These are phyloP conservation scores for Bromus sterilis DNA, from an alignment of 176 grass and related monocot genomes.

Conservation along the genomic window DNA sequence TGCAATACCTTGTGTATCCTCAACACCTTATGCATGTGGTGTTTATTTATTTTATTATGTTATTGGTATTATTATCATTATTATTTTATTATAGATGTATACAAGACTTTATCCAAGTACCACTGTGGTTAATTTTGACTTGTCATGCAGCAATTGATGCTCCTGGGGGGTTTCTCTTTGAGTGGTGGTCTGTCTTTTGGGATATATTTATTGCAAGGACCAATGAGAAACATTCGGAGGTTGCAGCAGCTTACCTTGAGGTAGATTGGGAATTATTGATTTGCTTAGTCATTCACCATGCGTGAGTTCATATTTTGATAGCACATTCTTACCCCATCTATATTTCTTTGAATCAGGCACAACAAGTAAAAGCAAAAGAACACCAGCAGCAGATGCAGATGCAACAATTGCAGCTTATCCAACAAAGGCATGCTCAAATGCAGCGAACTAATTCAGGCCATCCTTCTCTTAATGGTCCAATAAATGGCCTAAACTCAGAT, in stretches of 20 bases:
- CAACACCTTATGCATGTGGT: neutral
- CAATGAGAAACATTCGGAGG: constrained; percentile 96
- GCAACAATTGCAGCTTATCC: constrained; percentile 89
- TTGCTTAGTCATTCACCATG: neutral
- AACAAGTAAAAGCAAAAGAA: constrained; percentile 88
- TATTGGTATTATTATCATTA: neutral
- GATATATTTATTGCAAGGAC: constrained; percentile 98
- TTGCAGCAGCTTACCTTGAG: constrained; percentile 92
- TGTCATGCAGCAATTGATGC: constrained; percentile 85
- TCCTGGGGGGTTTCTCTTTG: constrained; percentile 98
- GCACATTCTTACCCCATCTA: neutral
- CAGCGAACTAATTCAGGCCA: constrained; percentile 64
- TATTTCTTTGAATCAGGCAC: constrained; percentile 41
- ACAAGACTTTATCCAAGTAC: neutral
- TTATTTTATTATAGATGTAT: neutral
- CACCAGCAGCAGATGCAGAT: constrained; percentile 96
- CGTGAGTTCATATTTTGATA: neutral
- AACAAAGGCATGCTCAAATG: constrained; percentile 84
- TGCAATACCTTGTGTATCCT: neutral
- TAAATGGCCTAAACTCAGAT: constrained; percentile 71
- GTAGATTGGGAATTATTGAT: constrained; percentile 20
- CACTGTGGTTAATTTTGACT: constrained; percentile 8
- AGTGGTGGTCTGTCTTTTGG: constrained; percentile 99
- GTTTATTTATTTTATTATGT: neutral
- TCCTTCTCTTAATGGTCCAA: constrained; percentile 60